These are phyloP conservation scores for Starmerella roubikii DNA, from an alignment of 805 yeast genomes.

Conservation along the genomic window DNA sequence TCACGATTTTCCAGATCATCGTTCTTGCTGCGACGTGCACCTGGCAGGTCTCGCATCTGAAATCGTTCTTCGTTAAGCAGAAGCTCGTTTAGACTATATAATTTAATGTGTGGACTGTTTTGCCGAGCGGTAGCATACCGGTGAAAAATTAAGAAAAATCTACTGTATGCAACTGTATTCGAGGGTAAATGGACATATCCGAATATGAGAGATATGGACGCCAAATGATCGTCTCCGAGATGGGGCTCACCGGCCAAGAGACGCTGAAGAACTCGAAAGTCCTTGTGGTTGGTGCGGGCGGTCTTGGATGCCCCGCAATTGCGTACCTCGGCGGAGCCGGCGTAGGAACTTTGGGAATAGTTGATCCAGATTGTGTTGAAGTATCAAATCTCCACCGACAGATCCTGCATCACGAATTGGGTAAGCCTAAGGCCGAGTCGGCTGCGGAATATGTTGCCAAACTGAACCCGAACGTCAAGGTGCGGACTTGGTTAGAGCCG, in stretches of 20 bases:
- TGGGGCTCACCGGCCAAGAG: constrained; percentile 46
- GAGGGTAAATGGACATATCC: constrained; percentile 31
- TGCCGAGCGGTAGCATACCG: no score
- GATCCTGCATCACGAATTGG: constrained; percentile 65
- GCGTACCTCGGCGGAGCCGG: constrained; percentile 82
- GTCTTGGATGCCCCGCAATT: constrained; percentile 85
- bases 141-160: no score
- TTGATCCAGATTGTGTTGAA: constrained; percentile 79
- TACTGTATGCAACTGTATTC: not conserved
- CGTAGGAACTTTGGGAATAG: constrained; percentile 63
- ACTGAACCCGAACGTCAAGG: constrained; percentile 56
- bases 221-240: constrained; percentile 82
- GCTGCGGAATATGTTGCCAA: constrained; percentile 42
- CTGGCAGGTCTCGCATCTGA: constrained; percentile 66
- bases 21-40: constrained; percentile 57
- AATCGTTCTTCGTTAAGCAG: constrained; percentile 73
- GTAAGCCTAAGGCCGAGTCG: constrained; percentile 63
- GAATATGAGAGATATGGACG: constrained; percentile 83
- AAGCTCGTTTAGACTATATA: constrained; percentile 44
- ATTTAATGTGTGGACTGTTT: no score
- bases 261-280: constrained; percentile 44
- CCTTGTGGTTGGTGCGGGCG: constrained; percentile 90
- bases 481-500: constrained; percentile 31
- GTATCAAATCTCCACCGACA: constrained; percentile 80
- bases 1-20: constrained; percentile 60